Evolutionary conservation across 2,329 filamentous ascomycete genomes (phyloP), one percentile per base, ranked within the genome.

Genomic region (Tolypocladium amazonense): DNA sequence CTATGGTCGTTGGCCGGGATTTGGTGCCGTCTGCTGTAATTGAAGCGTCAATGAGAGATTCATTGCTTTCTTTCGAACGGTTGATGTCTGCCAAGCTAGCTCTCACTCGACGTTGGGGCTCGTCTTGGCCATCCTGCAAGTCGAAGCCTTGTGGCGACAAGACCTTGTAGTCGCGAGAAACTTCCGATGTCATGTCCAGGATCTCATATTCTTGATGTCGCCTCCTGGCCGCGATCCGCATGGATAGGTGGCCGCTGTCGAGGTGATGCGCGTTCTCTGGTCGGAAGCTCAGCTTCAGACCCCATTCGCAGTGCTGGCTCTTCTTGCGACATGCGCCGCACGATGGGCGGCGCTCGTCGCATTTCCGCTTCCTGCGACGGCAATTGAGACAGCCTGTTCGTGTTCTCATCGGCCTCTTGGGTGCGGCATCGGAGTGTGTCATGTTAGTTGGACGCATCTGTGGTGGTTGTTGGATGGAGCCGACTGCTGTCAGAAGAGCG

Each of bases 351-450:
- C 63, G 63, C 60, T 75, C 73, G 58, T 75, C 73, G 59, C 72
- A 75, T 61, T 73, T 75, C 50, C 72, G 68, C 67, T 75, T 75
- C 65, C 72, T 73, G 41, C 71, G 71, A 9, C 72, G 72, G 35
- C 72, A 75, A 61, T 74, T 74, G 58, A 74, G 69, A 45, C 72
- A 75, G 1, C 72, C 59, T 7, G 59, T 58, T 12, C 59, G 59
- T 8, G 56, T 54, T 4, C 59, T 11, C 6, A 27, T 50, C 14
- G 50, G 43, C 27, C 43, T 57, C 20, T n/a, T 14, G 11, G 20
- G 18, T 12, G 52, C 30, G 7, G n/a, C 53, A n/a, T 55, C 52
- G 27, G 3, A 15, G 50, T 6, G 4, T 20, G 6, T 33, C 50
- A 54, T 37, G 50, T n/a, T 20, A 43, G 18, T 20, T 18, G 38